phyloP scores from a whole-genome alignment of 106 monocot species.

The Dioscorea alata region DNA sequence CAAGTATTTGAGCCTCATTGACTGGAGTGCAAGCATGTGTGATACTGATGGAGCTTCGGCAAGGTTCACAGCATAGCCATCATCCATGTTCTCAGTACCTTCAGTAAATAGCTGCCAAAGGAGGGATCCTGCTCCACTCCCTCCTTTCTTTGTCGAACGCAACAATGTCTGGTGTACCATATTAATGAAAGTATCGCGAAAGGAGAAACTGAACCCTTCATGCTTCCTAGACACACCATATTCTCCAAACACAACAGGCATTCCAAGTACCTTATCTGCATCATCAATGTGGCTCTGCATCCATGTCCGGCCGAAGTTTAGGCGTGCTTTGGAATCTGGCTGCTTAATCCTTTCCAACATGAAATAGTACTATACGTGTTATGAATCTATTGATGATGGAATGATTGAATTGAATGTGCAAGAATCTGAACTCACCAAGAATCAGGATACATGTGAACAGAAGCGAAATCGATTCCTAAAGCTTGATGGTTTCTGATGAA shows the following conservation, averaged over 20 bases:
- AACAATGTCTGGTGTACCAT: conserved; percentile 44
- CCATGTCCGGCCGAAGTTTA: conserved; percentile 66
- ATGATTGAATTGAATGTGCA: no score
- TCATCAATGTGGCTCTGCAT: conserved; percentile 85
- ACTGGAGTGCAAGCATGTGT: conserved; percentile 40
- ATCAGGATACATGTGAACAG: conserved; percentile 82
- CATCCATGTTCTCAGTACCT: conserved; percentile 81
- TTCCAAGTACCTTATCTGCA: conserved; percentile 48
- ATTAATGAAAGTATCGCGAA: conserved; percentile 52
- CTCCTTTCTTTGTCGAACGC: conserved; percentile 38
- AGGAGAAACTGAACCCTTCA: conserved; percentile 32
- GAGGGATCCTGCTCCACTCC: conserved; percentile 64
- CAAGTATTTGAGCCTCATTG: conserved; percentile 23
- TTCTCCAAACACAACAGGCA: conserved; percentile 73
- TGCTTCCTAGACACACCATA: conserved; percentile 65
- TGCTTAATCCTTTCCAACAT: conserved; percentile 40
- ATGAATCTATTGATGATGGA: no score
- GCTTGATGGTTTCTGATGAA: conserved; percentile 78
- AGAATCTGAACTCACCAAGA: conserved; percentile 31
- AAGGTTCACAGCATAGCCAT: conserved; percentile 73
- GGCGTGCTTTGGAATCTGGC: conserved; percentile 22
- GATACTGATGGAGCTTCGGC: conserved; percentile 29
- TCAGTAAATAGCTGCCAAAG: conserved; percentile 95
- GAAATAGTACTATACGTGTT: neutral
- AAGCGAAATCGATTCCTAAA: conserved; percentile 72